phyloP scores from a whole-genome alignment of 225 moss, liverwort and hornwort species.

The Lunularia cruciata region DNA sequence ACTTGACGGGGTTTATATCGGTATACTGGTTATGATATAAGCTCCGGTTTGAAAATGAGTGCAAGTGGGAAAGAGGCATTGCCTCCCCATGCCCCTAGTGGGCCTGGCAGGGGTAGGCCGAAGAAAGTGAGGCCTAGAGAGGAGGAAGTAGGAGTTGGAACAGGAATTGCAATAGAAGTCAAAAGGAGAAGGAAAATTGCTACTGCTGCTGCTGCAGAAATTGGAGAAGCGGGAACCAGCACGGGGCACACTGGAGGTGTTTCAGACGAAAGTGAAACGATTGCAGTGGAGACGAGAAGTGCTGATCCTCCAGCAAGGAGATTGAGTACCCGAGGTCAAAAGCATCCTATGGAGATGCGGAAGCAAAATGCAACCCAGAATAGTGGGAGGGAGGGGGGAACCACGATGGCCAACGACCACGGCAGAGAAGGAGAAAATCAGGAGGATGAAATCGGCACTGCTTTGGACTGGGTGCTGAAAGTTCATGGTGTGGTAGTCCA shows the following conservation, averaged over 20 bases:
- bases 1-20: too few species aligned
- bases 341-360: conserved; percentile 10
- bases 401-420: background rate
- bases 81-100: conserved; percentile 6
- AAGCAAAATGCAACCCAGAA: conserved; percentile 21
- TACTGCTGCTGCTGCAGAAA: conserved; percentile 4
- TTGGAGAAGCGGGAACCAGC: background rate
- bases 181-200: conserved; percentile 4
- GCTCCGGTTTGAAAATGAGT: conserved; percentile 12
- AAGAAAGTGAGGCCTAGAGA: conserved; percentile 33
- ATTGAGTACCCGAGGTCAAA: conserved; percentile 7
- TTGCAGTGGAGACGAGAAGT: background rate
- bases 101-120: conserved; percentile 37
- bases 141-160: conserved; percentile 20
- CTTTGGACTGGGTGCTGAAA: conserved; percentile 34
- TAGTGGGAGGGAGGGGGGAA: conserved; percentile 1
- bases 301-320: background rate
- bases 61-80: conserved; percentile 11
- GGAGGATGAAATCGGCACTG: conserved; percentile 26
- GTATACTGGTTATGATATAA: too few species aligned
- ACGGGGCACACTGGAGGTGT: background rate
- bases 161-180: conserved; percentile 4
- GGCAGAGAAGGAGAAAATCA: conserved; percentile 18
- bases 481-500: conserved; percentile 22
- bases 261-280: background rate